A percentile compares a stretch with the other conserved stretches of the same genome.
Evolutionary conservation across 2,329 filamentous ascomycete genomes (phyloP).

Genomic region (Diaporthe australafricana): DNA sequence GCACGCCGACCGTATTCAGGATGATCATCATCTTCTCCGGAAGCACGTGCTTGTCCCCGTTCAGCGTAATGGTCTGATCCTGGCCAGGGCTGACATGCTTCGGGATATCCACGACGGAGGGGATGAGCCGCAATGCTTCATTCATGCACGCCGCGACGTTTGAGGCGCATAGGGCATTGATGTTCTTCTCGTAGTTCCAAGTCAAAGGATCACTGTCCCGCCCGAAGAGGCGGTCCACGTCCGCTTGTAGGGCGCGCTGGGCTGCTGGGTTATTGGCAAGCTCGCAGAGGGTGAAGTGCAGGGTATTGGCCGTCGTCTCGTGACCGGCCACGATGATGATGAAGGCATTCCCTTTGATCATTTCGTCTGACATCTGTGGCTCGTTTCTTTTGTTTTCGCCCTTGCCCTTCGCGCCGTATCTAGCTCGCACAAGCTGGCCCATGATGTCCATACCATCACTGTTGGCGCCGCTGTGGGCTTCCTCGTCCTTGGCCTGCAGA

Average conservation of each 20-base stretch:
- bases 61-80: constrained; percentile 69
- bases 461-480: constrained; percentile 47
- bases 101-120: constrained; percentile 78
- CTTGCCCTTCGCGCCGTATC: constrained; percentile 47
- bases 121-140: constrained; percentile 79
- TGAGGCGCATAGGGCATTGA: constrained; percentile 74
- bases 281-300: constrained; percentile 77
- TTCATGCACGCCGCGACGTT: constrained; percentile 82
- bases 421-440: constrained; percentile 61
- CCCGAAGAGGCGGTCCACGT: constrained; percentile 75
- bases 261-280: constrained; percentile 73
- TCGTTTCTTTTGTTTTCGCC: constrained; percentile 39
- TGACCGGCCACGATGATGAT: constrained; percentile 79
- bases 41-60: constrained; percentile 68
- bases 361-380: constrained; percentile 65
- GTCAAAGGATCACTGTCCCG: constrained; percentile 62
- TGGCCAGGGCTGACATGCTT: constrained; percentile 66
- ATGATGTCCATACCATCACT: constrained; percentile 64
- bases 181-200: constrained; percentile 78
- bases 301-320: constrained; percentile 81
- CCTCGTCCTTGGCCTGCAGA: constrained; percentile 68
- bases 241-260: constrained; percentile 75
- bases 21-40: constrained; percentile 68
- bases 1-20: constrained; percentile 66
- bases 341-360: constrained; percentile 80